A percentile compares a stretch with the other conserved stretches of the same genome.
These are phyloP conservation scores for Cymodocea nodosa DNA, from an alignment of 116 monocot genomes.

Conservation along the genomic window DNA sequence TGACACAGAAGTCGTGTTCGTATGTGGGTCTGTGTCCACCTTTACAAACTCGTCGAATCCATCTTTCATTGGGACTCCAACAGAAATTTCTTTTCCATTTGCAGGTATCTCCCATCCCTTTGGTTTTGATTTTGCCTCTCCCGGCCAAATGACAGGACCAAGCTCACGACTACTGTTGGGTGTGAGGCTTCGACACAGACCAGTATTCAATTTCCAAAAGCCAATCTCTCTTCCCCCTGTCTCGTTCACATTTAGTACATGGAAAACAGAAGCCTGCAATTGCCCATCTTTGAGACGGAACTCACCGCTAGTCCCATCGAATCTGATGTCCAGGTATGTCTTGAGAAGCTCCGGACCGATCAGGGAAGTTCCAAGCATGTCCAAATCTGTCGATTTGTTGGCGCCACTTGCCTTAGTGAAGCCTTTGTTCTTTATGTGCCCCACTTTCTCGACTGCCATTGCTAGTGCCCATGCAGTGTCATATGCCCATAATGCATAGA, in stretches of 20 bases:
- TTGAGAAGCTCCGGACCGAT: conserved; percentile 20
- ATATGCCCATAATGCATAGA: conserved; percentile 36
- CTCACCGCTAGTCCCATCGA: conserved; percentile 19
- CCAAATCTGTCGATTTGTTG: background rate
- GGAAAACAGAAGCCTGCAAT: conserved; percentile 16
- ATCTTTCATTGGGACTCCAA: conserved; percentile 33
- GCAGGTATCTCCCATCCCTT: conserved; percentile 41
- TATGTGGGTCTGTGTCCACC: conserved; percentile 9
- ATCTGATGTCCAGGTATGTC: conserved; percentile 10
- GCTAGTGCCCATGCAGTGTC: conserved; percentile 53
- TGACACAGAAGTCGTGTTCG: conserved; percentile 11
- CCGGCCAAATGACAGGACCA: conserved; percentile 23
- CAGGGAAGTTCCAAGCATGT: conserved; percentile 9
- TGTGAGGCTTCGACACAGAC: conserved; percentile 2
- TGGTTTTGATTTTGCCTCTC: conserved; percentile 11
- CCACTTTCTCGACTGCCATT: conserved; percentile 27
- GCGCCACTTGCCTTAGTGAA: background rate
- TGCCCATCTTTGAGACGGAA: conserved; percentile 23
- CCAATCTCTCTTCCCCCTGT: conserved; percentile 9
- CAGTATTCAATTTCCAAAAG: conserved; percentile 21
- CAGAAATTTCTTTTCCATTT: conserved; percentile 16
- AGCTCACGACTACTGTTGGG: background rate
- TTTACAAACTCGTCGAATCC: conserved; percentile 46
- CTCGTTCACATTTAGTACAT: conserved; percentile 27
- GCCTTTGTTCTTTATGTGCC: no score